Conservation (phyloP, 176 grass and related monocot species). For the Aegilops bicornis region DNA sequence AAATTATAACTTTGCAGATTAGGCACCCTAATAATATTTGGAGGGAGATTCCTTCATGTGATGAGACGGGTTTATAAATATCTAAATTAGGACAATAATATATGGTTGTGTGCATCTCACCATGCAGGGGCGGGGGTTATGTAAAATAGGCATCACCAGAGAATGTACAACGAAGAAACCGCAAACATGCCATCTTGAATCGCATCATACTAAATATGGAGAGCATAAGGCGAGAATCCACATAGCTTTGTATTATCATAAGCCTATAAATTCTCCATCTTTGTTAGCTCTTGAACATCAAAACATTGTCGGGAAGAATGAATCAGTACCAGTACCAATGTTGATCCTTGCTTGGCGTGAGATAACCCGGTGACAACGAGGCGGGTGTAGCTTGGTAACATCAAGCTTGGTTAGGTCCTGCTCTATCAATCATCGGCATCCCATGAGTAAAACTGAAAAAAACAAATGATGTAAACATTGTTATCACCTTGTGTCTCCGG, state of each 20-base stretch:
- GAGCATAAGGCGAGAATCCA: neutral
- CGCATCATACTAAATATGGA: neutral
- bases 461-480: no score
- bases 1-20: no score
- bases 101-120: no score
- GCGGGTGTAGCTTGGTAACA: constrained; percentile 65
- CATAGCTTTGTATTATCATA: no score
- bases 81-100: no score
- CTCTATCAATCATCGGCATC: no score
- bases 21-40: no score
- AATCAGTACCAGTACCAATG: constrained; percentile 50
- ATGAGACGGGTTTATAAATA: no score
- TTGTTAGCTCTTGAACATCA: neutral
- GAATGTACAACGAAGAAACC: neutral
- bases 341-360: constrained; percentile 83
- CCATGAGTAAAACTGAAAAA: no score
- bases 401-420: constrained; percentile 67
- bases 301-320: neutral
- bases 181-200: neutral
- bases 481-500: no score
- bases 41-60: no score
- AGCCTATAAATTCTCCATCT: neutral
- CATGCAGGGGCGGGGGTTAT: no score
- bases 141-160: neutral
- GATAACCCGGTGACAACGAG: constrained; percentile 82